phyloP scores from a whole-genome alignment of 768 basidiomycete species.

The Amyloporia xantha region DNA sequence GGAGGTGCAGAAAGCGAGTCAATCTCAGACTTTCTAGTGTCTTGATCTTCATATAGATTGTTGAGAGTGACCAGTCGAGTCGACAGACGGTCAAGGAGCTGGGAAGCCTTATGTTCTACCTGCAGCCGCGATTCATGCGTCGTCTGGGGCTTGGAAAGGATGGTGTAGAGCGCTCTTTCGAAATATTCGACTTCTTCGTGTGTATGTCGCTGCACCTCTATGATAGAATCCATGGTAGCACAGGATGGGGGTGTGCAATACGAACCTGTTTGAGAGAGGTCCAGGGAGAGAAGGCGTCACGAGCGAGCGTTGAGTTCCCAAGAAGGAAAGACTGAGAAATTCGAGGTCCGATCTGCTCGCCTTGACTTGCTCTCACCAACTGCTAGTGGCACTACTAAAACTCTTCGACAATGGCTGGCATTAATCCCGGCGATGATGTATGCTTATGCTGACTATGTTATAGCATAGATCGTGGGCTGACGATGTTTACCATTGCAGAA shows the following conservation, averaged over 20 bases:
- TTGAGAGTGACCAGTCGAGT: slow-evolving; percentile 60
- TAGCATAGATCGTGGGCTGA: neutral
- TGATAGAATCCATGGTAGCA: slow-evolving; percentile 76
- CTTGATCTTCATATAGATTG: slow-evolving; percentile 72
- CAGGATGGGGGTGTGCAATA: neutral
- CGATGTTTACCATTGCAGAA: slow-evolving; percentile 41
- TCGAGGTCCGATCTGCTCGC: slow-evolving; percentile 47
- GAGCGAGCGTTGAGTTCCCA: slow-evolving; percentile 5
- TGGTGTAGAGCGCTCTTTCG: slow-evolving; percentile 77
- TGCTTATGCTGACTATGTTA: slow-evolving; percentile 17
- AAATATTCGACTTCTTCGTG: slow-evolving; percentile 96
- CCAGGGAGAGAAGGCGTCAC: neutral
- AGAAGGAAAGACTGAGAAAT: slow-evolving; percentile 23
- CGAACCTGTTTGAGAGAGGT: neutral
- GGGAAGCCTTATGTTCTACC: slow-evolving; percentile 84
- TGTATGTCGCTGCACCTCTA: slow-evolving; percentile 91
- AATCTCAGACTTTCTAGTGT: slow-evolving; percentile 62
- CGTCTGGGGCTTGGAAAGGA: slow-evolving; percentile 62
- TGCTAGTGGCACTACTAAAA: slow-evolving; percentile 28
- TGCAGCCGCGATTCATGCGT: slow-evolving; percentile 61
- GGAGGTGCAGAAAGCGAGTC: slow-evolving; percentile 51
- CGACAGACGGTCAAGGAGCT: slow-evolving; percentile 81
- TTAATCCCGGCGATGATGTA: slow-evolving; percentile 84
- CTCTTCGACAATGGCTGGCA: slow-evolving; percentile 64
- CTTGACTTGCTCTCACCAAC: slow-evolving; percentile 6